phyloP scores from a whole-genome alignment of 2,329 filamentous ascomycete species.

The Paramyrothecium roridum region DNA sequence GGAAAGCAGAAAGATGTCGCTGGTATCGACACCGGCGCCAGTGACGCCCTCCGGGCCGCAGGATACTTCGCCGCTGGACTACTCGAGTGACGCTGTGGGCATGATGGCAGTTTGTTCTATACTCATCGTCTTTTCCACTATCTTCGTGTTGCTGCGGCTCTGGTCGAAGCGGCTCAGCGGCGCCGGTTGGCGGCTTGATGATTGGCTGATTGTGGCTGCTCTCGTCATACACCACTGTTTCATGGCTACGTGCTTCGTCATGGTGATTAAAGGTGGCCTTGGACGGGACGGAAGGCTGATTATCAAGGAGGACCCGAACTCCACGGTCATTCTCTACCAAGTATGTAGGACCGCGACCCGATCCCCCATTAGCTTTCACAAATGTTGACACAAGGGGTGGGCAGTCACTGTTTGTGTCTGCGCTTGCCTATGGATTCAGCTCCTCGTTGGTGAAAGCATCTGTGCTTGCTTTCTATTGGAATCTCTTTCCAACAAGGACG shows the following conservation, averaged over 20 bases:
- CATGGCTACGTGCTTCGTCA: neutral
- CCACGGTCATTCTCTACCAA: neutral
- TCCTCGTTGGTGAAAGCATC: neutral
- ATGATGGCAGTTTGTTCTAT: neutral
- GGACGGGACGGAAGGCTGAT: neutral
- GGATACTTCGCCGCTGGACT: neutral
- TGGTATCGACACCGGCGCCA: too few species aligned
- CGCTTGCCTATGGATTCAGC: neutral
- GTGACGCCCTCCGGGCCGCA: too few species aligned
- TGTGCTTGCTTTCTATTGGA: neutral
- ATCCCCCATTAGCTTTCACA: too few species aligned
- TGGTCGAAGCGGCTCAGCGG: neutral
- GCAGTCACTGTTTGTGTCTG: neutral
- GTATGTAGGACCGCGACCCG: neutral
- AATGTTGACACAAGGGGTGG: neutral
- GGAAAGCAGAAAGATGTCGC: too few species aligned
- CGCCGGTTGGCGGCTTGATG: neutral
- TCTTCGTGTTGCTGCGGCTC: neutral
- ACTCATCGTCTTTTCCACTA: neutral
- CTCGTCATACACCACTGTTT: neutral
- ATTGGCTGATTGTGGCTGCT: neutral
- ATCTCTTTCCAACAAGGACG: neutral
- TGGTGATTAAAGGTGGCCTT: neutral
- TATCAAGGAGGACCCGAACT: neutral
- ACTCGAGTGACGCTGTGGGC: neutral